Conservation (phyloP, 2,329 filamentous ascomycete genomes). For the Trichoderma simmonsii region DNA sequence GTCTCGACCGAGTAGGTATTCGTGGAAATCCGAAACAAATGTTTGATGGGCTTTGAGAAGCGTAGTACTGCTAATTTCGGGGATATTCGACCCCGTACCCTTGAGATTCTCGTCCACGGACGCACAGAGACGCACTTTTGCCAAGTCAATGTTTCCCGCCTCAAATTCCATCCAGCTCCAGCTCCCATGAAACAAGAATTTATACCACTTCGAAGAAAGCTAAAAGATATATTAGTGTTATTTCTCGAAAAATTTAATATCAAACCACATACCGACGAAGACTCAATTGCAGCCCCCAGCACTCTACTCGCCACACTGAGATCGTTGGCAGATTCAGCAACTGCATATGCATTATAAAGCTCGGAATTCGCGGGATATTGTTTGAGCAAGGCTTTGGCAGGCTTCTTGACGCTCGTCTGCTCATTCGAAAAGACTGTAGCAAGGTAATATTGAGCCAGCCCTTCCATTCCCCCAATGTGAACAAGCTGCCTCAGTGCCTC, state of each 20-base stretch:
- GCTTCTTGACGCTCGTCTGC: conserved; percentile 58
- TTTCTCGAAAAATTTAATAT: background rate
- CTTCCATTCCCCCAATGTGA: conserved; percentile 33
- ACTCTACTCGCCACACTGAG: conserved; percentile 59
- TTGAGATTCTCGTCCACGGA: conserved; percentile 33
- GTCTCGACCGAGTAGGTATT: conserved; percentile 51
- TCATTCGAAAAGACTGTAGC: conserved; percentile 61
- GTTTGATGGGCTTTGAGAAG: conserved; percentile 54
- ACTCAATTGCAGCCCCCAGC: conserved; percentile 59
- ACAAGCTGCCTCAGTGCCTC: conserved; percentile 58
- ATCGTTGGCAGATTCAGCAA: conserved; percentile 62
- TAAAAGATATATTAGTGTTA: conserved; percentile 20
- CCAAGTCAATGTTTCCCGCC: conserved; percentile 32
- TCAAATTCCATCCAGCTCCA: conserved; percentile 68
- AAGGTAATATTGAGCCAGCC: conserved; percentile 66
- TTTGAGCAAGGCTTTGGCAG: conserved; percentile 72
- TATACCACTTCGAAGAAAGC: conserved; percentile 23
- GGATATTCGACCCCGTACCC: conserved; percentile 13
- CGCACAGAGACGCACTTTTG: conserved; percentile 40
- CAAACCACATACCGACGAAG: conserved; percentile 30
- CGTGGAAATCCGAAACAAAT: conserved; percentile 53
- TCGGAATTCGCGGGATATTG: conserved; percentile 58
- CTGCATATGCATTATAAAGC: conserved; percentile 76
- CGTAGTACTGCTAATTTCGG: conserved; percentile 32
- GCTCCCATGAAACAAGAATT: conserved; percentile 51